phyloP scores from a whole-genome alignment of 192 early-diverging fungal genomes.

The Chytriomyces hyalinus region DNA sequence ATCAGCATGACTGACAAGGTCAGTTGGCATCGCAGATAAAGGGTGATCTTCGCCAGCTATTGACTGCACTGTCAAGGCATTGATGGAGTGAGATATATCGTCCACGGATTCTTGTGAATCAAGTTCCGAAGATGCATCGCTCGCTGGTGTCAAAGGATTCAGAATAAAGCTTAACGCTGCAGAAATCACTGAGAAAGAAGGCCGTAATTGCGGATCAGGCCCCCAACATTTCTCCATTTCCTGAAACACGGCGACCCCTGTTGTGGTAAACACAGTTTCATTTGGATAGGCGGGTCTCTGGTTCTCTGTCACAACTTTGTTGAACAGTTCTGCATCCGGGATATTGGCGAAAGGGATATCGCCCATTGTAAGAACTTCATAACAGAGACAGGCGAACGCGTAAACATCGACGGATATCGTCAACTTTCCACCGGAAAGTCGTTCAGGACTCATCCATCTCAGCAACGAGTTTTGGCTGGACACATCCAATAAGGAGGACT shows the following conservation, averaged over 20 bases:
- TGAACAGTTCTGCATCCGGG: neutral
- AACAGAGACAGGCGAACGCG: slow-evolving; percentile 28
- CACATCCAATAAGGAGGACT: neutral
- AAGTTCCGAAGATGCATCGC: neutral
- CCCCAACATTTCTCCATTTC: neutral
- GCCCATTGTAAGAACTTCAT: slow-evolving; percentile 16
- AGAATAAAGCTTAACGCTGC: neutral
- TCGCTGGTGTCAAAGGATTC: neutral
- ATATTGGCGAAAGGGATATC: slow-evolving; percentile 8
- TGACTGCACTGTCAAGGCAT: neutral
- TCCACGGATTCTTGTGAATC: neutral
- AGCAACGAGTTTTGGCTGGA: neutral
- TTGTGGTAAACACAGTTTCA: neutral
- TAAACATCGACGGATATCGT: slow-evolving; percentile 16
- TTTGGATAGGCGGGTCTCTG: neutral
- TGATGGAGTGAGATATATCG: neutral
- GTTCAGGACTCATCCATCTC: slow-evolving; percentile 37
- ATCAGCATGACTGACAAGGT: neutral
- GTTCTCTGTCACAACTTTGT: neutral
- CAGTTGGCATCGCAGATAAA: neutral
- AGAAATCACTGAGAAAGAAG: neutral
- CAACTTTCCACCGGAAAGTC: slow-evolving; percentile 6
- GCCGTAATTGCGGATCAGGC: neutral
- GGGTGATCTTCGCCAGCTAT: neutral
- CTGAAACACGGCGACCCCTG: neutral